These are phyloP conservation scores for Kodamaea fukazawae DNA, from an alignment of 805 yeast genomes.

Conservation along the genomic window DNA sequence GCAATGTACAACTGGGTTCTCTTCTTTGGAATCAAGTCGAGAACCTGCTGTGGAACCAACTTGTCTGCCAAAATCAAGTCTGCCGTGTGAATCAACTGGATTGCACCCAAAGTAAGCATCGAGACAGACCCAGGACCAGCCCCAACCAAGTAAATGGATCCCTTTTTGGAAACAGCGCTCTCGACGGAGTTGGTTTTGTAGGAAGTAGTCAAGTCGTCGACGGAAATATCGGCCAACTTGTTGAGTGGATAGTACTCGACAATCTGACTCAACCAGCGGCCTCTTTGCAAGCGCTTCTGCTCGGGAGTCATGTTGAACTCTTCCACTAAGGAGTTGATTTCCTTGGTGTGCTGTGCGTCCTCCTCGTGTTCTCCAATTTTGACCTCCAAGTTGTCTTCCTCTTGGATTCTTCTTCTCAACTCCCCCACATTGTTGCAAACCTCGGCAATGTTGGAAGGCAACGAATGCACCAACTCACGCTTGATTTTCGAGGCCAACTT, in stretches of 20 bases:
- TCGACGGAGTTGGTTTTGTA: slow-evolving; percentile 22
- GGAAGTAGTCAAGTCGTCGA: slow-evolving; percentile 53
- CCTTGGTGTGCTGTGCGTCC: slow-evolving; percentile 60
- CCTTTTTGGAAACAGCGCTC: slow-evolving; percentile 27
- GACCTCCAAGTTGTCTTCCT: slow-evolving; percentile 44
- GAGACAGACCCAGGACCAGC: slow-evolving; percentile 91
- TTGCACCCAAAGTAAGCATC: slow-evolving; percentile 79
- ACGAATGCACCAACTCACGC: slow-evolving; percentile 60
- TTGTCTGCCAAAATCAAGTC: slow-evolving; percentile 88
- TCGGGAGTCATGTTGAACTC: slow-evolving; percentile 56
- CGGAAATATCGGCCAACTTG: slow-evolving; percentile 56
- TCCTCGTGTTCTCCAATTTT: slow-evolving; percentile 61
- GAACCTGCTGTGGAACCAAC: slow-evolving; percentile 83
- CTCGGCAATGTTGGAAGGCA: slow-evolving; percentile 70
- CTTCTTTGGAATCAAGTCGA: slow-evolving; percentile 73
- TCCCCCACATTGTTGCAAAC: slow-evolving; percentile 69
- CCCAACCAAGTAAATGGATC: slow-evolving; percentile 80
- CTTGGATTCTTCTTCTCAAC: slow-evolving; percentile 54
- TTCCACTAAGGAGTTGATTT: slow-evolving; percentile 58
- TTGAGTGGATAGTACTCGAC: slow-evolving; percentile 86
- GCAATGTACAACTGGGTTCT: slow-evolving; percentile 79
- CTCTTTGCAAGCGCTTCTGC: slow-evolving; percentile 54
- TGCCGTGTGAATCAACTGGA: slow-evolving; percentile 75
- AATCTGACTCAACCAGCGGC: slow-evolving; percentile 84
- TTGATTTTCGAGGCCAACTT: slow-evolving; percentile 76